These are phyloP conservation scores for Crinitomyces ghanaensis DNA, from an alignment of 805 yeast genomes.

Conservation along the genomic window DNA sequence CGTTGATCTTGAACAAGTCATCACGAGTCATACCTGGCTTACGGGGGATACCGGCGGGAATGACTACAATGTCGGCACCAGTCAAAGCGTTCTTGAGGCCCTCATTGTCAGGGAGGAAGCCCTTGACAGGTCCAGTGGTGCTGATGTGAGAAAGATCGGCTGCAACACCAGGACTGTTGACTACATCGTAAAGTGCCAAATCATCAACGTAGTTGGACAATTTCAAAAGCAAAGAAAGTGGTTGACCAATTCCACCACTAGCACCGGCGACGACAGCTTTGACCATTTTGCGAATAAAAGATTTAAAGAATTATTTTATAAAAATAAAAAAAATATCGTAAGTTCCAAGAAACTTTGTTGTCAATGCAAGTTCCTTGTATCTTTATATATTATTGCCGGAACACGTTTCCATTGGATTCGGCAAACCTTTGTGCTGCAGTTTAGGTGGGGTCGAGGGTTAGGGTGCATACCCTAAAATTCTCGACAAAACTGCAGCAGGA, in stretches of 20 bases:
- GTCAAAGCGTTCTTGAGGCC: slow-evolving; percentile 59
- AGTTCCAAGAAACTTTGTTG: no score
- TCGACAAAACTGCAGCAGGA: no score
- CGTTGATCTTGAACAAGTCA: slow-evolving; percentile 75
- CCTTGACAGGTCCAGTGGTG: slow-evolving; percentile 48
- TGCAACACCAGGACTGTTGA: slow-evolving; percentile 75
- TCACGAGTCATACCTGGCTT: slow-evolving; percentile 94
- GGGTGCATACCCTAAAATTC: no score
- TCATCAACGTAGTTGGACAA: slow-evolving; percentile 50
- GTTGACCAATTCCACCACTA: slow-evolving; percentile 61
- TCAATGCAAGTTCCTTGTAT: no score
- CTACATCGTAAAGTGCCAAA: slow-evolving; percentile 75
- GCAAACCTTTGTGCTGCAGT: no score
- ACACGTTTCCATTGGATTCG: no score
- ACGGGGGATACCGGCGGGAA: slow-evolving; percentile 90
- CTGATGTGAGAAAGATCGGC: slow-evolving; percentile 80
- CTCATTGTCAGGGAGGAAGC: slow-evolving; percentile 51
- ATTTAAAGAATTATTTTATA: no score
- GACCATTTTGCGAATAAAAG: no score
- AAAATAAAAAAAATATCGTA: no score
- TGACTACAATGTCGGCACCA: slow-evolving; percentile 75
- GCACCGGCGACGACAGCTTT: slow-evolving; percentile 63
- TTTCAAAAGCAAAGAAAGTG: slow-evolving; percentile 56
- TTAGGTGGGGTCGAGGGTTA: no score
- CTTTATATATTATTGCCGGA: no score